phyloP scores from a whole-genome alignment of 768 basidiomycete species.

The Suillus decipiens region DNA sequence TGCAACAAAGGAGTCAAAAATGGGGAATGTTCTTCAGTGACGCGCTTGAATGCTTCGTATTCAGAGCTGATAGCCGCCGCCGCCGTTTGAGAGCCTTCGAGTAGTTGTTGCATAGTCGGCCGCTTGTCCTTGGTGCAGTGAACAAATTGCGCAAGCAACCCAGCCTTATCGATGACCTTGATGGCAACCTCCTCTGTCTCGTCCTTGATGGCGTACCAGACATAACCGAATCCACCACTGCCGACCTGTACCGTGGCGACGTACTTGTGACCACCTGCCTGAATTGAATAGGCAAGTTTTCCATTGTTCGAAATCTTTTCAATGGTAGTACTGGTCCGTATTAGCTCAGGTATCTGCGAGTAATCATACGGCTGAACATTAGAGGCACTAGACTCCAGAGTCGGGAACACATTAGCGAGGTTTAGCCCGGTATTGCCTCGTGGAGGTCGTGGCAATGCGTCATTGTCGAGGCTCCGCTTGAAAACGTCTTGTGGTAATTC shows the following conservation, averaged over 20 bases:
- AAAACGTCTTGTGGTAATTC: background rate
- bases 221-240: slow-evolving; percentile 13
- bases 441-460: background rate
- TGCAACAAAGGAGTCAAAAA: slow-evolving; percentile 17
- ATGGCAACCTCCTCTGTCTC: slow-evolving; percentile 15
- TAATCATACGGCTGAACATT: background rate
- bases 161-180: slow-evolving; percentile 14
- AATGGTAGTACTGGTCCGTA: background rate
- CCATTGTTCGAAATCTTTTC: background rate
- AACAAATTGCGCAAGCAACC: background rate
- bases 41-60: slow-evolving; percentile 5
- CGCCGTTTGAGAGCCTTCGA: background rate
- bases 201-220: slow-evolving; percentile 13
- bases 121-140: background rate
- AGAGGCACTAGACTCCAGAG: background rate
- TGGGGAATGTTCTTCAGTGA: slow-evolving; percentile 8
- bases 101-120: background rate
- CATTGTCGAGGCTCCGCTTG: background rate
- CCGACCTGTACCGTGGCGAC: slow-evolving; percentile 9
- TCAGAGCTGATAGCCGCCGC: background rate
- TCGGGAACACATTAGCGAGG: background rate
- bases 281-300: background rate
- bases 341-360: background rate
- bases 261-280: slow-evolving; percentile 11
- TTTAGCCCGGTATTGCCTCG: background rate